phyloP scores from a whole-genome alignment of 345 rosid species.

The Litchi chinensis region DNA sequence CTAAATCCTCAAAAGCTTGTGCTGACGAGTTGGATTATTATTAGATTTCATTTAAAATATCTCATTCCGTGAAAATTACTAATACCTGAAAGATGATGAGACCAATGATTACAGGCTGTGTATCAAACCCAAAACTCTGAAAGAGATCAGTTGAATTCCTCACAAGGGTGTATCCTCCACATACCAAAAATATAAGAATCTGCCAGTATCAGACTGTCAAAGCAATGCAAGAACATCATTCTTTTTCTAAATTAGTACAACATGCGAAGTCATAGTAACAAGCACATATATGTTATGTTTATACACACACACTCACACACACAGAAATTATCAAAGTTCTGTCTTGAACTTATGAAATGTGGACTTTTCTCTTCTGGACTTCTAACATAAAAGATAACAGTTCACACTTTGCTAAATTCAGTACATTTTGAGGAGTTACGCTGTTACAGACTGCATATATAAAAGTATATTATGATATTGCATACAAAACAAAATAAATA shows the following conservation, averaged over 20 bases:
- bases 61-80: background rate
- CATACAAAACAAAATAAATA: background rate
- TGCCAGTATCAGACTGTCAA: slow-evolving; percentile 26
- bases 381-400: background rate
- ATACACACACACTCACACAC: background rate
- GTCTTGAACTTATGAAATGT: background rate
- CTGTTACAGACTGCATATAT: background rate
- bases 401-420: background rate
- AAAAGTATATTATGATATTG: background rate
- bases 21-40: background rate
- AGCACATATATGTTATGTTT: background rate
- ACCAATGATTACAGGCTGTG: slow-evolving; percentile 92
- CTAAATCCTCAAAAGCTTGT: background rate
- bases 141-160: slow-evolving; percentile 95
- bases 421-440: background rate
- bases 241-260: background rate
- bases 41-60: background rate
- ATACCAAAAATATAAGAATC: slow-evolving; percentile 90
- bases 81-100: slow-evolving; percentile 96
- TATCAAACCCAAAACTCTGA: slow-evolving; percentile 92
- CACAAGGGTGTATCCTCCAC: slow-evolving; percentile 97
- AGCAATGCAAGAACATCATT: background rate
- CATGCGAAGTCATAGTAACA: background rate
- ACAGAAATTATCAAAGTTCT: background rate
- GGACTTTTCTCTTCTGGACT: background rate